Percentiles rank a stretch among this genome's conserved stretches.
Conservation (phyloP, 148 eudicot genomes). For the Pharnaceum exiguum region DNA sequence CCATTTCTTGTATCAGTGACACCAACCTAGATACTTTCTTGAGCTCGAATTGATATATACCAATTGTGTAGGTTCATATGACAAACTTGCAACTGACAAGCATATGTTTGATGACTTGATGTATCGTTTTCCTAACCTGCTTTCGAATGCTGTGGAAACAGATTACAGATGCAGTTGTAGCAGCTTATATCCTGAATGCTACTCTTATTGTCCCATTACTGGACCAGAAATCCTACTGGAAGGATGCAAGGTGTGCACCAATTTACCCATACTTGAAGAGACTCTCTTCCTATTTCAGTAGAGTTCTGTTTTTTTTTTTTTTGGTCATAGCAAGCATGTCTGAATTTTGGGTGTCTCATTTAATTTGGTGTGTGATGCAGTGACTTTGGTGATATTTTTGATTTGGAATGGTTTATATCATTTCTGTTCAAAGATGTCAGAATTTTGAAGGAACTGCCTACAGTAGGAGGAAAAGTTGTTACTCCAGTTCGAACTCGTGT, state of each 20-base stretch:
- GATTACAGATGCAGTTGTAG: slow-evolving; percentile 88
- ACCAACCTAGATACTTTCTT: slow-evolving; percentile 1
- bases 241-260: slow-evolving; percentile 81
- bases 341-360: slow-evolving; percentile 3
- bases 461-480: slow-evolving; percentile 35
- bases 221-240: slow-evolving; percentile 85
- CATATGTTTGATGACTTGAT: not conserved
- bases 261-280: not conserved
- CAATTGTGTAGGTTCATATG: slow-evolving; percentile 1
- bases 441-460: slow-evolving; percentile 61
- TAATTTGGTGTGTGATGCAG: slow-evolving; percentile 32
- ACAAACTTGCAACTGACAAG: slow-evolving; percentile 8
- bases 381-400: slow-evolving; percentile 70
- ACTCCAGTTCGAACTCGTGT: slow-evolving; percentile 50
- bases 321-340: not conserved
- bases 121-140: not conserved
- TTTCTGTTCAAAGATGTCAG: slow-evolving; percentile 66
- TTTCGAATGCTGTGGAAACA: slow-evolving; percentile 25
- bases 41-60: slow-evolving; percentile 8
- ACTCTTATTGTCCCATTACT: slow-evolving; percentile 74
- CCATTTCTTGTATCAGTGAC: not conserved
- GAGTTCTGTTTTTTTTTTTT: not conserved
- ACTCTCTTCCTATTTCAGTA: not conserved
- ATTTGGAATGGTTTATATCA: slow-evolving; percentile 63
- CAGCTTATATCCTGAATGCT: slow-evolving; percentile 75